Evolutionary conservation across 2,329 filamentous ascomycete species (phyloP).

Genomic region (Monosporascus cannonballus): DNA sequence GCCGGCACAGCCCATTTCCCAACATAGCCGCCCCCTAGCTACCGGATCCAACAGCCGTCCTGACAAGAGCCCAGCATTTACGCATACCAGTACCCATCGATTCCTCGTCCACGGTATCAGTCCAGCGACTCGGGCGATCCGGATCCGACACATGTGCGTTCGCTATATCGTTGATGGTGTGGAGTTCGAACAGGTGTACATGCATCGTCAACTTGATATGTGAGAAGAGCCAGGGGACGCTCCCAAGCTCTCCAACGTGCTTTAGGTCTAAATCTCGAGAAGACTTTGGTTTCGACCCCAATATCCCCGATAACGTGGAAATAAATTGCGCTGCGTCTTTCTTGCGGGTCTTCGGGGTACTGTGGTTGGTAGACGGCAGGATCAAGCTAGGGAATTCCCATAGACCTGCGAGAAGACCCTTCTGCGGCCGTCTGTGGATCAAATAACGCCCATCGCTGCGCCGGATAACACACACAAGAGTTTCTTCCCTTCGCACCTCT

Average conservation of each 20-base stretch:
- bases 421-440: conserved; percentile 44
- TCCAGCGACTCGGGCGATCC: conserved; percentile 27
- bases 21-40: background rate
- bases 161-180: conserved; percentile 4
- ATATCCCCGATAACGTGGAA: conserved; percentile 16
- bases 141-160: background rate
- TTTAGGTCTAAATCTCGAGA: conserved; percentile 13
- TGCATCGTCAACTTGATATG: conserved; percentile 53
- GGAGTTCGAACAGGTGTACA: conserved; percentile 43
- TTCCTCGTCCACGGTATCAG: conserved; percentile 36
- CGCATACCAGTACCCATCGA: conserved; percentile 56
- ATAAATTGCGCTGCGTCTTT: conserved; percentile 31
- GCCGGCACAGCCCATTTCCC: too few relatives aligned
- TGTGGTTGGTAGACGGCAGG: conserved; percentile 23
- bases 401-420: conserved; percentile 47
- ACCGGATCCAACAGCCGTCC: conserved; percentile 12
- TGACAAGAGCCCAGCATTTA: conserved; percentile 47
- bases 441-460: conserved; percentile 37
- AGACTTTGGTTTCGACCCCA: conserved; percentile 1
- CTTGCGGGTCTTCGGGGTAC: conserved; percentile 26
- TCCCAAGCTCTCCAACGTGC: conserved; percentile 39
- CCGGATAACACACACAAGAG: conserved; percentile 46
- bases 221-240: conserved; percentile 51
- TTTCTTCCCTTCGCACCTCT: conserved; percentile 44
- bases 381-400: conserved; percentile 50